A percentile compares a stretch with the other conserved stretches of the same genome.
Evolutionary conservation across 2,329 filamentous ascomycete species (phyloP).

Genomic region (Rutstroemia sp.): DNA sequence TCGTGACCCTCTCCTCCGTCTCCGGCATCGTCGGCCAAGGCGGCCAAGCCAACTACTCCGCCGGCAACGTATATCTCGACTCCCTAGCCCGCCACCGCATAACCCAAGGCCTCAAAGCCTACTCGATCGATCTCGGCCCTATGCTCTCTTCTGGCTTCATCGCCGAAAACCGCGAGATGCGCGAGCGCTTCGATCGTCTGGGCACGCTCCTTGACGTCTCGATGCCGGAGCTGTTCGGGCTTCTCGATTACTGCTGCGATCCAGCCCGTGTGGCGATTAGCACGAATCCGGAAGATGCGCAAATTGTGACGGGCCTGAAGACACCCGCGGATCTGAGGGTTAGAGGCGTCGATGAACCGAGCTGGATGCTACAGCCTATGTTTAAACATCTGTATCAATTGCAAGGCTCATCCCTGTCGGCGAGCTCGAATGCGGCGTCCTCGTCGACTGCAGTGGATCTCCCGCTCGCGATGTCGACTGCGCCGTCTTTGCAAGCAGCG

Average conservation of each 20-base stretch:
- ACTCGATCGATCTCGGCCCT: conserved; percentile 14
- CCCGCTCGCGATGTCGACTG: neutral
- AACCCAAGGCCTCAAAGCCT: conserved; percentile 8
- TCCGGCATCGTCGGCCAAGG: conserved; percentile 15
- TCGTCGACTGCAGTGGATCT: neutral
- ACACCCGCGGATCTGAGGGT: neutral
- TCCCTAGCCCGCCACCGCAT: conserved; percentile 12
- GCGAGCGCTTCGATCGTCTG: conserved; percentile 2
- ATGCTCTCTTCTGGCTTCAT: conserved; percentile 17
- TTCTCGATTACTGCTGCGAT: neutral
- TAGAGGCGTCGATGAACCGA: neutral
- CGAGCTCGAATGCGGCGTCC: neutral
- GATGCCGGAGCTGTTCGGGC: neutral
- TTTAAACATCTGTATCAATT: neutral
- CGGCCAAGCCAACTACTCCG: conserved; percentile 15
- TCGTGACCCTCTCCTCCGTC: conserved; percentile 29
- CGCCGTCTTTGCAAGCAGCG: neutral
- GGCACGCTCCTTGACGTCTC: neutral
- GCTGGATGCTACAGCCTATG: neutral
- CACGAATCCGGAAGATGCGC: neutral
- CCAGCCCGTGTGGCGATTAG: neutral
- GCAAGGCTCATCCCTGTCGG: neutral
- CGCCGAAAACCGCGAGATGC: conserved; percentile 11
- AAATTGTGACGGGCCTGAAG: neutral
- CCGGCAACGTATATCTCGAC: conserved; percentile 28